phyloP scores from a whole-genome alignment of 257 asterid genomes.

The Ophiorrhiza pumila region DNA sequence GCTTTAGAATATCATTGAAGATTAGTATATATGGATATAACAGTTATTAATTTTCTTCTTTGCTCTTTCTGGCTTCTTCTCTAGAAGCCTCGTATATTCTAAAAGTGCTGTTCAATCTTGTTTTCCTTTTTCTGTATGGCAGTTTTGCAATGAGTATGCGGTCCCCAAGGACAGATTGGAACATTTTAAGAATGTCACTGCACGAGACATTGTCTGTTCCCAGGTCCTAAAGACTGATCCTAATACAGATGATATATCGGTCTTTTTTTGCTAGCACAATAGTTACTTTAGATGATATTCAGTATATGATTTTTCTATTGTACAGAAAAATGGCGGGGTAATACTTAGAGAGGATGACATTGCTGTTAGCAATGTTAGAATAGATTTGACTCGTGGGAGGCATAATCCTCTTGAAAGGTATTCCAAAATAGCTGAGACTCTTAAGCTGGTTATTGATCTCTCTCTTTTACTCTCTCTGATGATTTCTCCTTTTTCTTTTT shows the following conservation, averaged over 20 bases:
- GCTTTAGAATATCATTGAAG: slow-evolving; percentile 1
- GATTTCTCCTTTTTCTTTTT: slow-evolving; percentile 6
- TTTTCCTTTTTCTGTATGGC: slow-evolving; percentile 9
- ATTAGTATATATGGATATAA: too few species aligned
- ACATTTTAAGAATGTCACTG: slow-evolving; percentile 73
- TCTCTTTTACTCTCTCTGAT: slow-evolving; percentile 6
- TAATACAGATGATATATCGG: background rate
- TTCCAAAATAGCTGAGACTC: slow-evolving; percentile 6
- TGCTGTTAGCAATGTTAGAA: slow-evolving; percentile 74
- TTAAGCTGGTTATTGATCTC: background rate
- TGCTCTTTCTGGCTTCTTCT: background rate
- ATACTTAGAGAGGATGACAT: slow-evolving; percentile 73
- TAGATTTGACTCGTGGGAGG: slow-evolving; percentile 82
- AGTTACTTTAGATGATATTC: slow-evolving; percentile 5
- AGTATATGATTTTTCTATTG: slow-evolving; percentile 7
- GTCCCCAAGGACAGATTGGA: slow-evolving; percentile 82
- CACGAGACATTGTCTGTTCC: slow-evolving; percentile 84
- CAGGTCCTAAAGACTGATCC: slow-evolving; percentile 47
- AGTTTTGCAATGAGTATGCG: slow-evolving; percentile 91
- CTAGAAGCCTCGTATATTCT: background rate
- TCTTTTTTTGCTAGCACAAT: slow-evolving; percentile 14
- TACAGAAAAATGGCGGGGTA: slow-evolving; percentile 55
- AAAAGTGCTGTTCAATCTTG: slow-evolving; percentile 7
- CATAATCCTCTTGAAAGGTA: slow-evolving; percentile 90
- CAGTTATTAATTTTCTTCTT: background rate